phyloP scores from a whole-genome alignment of 73 alveolate genomes.

The Uronychia binucleata region DNA sequence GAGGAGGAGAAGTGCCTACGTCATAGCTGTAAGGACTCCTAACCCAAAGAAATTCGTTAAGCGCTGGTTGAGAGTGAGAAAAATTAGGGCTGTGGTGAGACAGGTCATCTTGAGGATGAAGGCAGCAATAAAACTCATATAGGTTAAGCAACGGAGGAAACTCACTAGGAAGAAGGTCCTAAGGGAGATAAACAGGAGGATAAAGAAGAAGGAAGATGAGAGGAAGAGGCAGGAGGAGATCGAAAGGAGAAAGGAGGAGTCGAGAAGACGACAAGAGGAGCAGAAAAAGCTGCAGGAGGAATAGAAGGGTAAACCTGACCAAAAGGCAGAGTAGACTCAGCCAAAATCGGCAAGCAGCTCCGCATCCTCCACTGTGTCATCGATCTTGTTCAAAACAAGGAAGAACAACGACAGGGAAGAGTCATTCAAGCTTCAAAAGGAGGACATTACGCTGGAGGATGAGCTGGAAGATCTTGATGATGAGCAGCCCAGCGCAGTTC shows the following conservation, averaged over 20 bases:
- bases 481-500: neutral
- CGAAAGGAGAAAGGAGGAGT: constrained; percentile 18
- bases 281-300: neutral
- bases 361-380: neutral
- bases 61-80: neutral
- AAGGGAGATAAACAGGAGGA: constrained; percentile 26
- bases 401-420: neutral
- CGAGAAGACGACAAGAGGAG: neutral
- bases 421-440: neutral
- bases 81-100: neutral
- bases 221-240: constrained; percentile 6
- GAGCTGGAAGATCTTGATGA: neutral
- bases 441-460: neutral
- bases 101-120: neutral
- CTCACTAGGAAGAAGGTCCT: neutral
- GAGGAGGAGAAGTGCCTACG: neutral
- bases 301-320: too few species aligned
- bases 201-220: constrained; percentile 5
- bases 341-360: too few species aligned
- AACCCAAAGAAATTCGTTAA: constrained; percentile 1
- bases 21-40: neutral
- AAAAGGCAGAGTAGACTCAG: too few species aligned
- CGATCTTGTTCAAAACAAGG: neutral
- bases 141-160: neutral
- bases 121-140: neutral